Evolutionary conservation across 768 basidiomycete genomes (phyloP), one percentile per base, ranked within the genome.

Genomic region (Hortiboletus flavorubellus): DNA sequence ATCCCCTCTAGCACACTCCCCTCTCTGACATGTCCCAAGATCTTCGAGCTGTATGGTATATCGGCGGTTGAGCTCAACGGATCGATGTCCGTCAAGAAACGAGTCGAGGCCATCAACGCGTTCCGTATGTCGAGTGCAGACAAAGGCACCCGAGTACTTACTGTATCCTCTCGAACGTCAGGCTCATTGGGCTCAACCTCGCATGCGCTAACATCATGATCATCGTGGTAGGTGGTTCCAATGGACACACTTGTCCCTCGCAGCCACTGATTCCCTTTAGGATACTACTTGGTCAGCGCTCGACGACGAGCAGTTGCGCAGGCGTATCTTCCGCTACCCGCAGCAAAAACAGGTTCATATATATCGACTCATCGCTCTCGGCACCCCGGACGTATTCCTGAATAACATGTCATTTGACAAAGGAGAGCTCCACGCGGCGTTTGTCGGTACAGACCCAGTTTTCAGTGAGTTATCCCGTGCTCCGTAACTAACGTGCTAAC

Each of bases 321-420:
- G 64, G 8, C 35, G 64, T 0, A 49, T 68, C 4, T 62, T 51
- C 31, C 46, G 62, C 1, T 48, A 18, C 11, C 61, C 55, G 0
- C 63, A 66, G 30, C 31, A n/a, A 0, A 59, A 59, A 14, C 53
- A 49, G 4, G 68, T 69, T 0, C 46, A 49, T 5, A 34, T 68
- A 5, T 67, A 67, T 30, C 46, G 55, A 0, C 34, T 65, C 0
- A 55, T 69, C 8, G 56, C 56, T 0, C 26, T 49, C 0, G 23
- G 46, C 0, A 65, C 65, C 0, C 56, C 56, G 0, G 60, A 67
- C 43, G 55, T 65, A 0, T 64, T 62, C 41, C 45, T 68, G 4
- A 68, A 67, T 46, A 67, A 65, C n/a, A 59, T 68, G 0, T 55
- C 56, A 0, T 67, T 69, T 37, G 49, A 49, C 18, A 63, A 63